A percentile compares a stretch with the other conserved stretches of the same genome.
Evolutionary conservation across 1,139 yeast genomes (phyloP).

Genomic region (Blastobotrys indianensis): DNA sequence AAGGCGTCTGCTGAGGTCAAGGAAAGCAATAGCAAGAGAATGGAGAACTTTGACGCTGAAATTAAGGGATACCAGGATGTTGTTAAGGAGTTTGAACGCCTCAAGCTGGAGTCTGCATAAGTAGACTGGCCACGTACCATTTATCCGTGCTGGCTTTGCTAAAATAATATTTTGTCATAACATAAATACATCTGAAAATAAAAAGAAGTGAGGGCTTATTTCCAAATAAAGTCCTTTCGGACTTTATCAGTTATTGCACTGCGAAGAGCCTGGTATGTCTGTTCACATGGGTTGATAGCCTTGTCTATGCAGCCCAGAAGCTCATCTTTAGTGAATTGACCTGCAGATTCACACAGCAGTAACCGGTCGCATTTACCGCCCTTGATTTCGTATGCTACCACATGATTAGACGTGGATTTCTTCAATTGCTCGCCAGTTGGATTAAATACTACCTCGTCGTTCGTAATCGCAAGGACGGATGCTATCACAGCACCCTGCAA

Average conservation of each 20-base stretch:
- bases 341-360: constrained; percentile 64
- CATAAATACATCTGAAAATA: not conserved
- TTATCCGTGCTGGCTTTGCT: not conserved
- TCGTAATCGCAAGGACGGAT: constrained; percentile 41
- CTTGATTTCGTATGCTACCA: constrained; percentile 55
- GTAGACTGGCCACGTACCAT: not conserved
- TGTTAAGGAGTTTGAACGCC: constrained; percentile 37
- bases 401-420: constrained; percentile 54
- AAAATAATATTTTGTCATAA: not conserved
- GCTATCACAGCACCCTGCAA: constrained; percentile 58
- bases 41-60: constrained; percentile 74
- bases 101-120: constrained; percentile 23
- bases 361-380: constrained; percentile 49
- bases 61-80: constrained; percentile 58
- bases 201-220: constrained; percentile 15
- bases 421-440: constrained; percentile 43
- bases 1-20: constrained; percentile 82
- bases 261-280: constrained; percentile 44
- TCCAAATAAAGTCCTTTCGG: constrained; percentile 55
- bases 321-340: constrained; percentile 55
- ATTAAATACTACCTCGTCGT: constrained; percentile 36
- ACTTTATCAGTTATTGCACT: constrained; percentile 45
- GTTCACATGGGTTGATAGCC: constrained; percentile 45
- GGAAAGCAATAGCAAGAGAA: constrained; percentile 63
- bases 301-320: constrained; percentile 38